These are phyloP conservation scores for Uncinocarpus reesii DNA, from an alignment of 2,329 filamentous ascomycete species.

Conservation along the genomic window DNA sequence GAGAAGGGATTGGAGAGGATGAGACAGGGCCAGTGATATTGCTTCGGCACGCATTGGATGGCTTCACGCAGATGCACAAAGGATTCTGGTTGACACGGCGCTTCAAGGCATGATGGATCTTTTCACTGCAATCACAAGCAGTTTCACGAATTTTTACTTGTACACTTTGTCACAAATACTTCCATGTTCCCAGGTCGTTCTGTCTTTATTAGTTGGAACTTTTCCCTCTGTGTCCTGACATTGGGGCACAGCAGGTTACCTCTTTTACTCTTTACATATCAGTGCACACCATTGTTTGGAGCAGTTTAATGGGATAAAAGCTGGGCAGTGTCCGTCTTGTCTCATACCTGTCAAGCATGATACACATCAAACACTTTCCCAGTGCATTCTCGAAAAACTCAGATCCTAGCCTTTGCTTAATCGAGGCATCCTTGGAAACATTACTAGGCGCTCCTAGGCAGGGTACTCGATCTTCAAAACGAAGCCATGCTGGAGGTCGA, in stretches of 20 bases:
- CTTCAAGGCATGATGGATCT: background rate
- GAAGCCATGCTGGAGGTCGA: background rate
- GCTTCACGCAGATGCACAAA: background rate
- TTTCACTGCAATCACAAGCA: background rate
- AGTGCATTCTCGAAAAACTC: too few relatives aligned
- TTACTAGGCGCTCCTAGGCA: too few relatives aligned
- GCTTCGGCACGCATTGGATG: background rate
- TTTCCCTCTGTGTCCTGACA: background rate
- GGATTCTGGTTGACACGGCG: background rate
- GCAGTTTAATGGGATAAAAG: too few relatives aligned
- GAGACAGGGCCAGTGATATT: background rate
- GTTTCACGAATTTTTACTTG: background rate
- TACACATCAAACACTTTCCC: too few relatives aligned
- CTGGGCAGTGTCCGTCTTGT: too few relatives aligned
- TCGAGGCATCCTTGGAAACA: too few relatives aligned
- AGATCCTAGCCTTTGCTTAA: too few relatives aligned
- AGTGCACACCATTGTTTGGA: background rate
- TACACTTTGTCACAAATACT: background rate
- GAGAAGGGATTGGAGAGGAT: conserved; percentile 50
- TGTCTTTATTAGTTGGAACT: background rate
- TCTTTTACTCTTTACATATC: background rate
- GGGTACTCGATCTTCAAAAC: too few relatives aligned
- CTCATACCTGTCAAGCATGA: too few relatives aligned
- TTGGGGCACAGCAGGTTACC: too few relatives aligned
- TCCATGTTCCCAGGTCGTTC: background rate